phyloP scores from a whole-genome alignment of 805 yeast species.

The Ogataea nakhonphanomensis region DNA sequence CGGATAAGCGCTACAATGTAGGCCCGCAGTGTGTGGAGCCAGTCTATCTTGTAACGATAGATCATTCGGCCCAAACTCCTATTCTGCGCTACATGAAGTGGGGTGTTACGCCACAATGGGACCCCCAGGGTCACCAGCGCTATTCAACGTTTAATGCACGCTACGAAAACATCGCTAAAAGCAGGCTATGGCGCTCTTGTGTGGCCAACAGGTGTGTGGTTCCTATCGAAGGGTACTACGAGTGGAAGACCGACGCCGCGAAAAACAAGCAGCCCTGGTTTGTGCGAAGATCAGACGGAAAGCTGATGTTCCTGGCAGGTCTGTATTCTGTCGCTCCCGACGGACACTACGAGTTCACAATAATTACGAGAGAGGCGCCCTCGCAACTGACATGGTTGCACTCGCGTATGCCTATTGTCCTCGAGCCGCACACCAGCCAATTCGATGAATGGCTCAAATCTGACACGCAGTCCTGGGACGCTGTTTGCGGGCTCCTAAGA shows the following conservation, averaged over 20 bases:
- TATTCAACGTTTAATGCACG: conserved; percentile 71
- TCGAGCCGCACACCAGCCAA: conserved; percentile 54
- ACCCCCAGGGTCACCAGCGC: conserved; percentile 34
- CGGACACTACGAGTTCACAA: conserved; percentile 53
- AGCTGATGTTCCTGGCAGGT: conserved; percentile 66
- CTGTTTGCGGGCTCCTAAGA: conserved; percentile 40
- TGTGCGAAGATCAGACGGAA: conserved; percentile 49
- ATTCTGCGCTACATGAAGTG: conserved; percentile 61
- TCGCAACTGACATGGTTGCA: conserved; percentile 66
- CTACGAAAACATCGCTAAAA: conserved; percentile 52
- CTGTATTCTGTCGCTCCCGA: conserved; percentile 34
- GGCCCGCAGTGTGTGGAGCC: conserved; percentile 57
- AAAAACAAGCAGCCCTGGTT: conserved; percentile 60
- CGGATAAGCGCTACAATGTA: conserved; percentile 49
- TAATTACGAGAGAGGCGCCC: conserved; percentile 72
- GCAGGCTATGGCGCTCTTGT: conserved; percentile 55
- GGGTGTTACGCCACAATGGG: conserved; percentile 77
- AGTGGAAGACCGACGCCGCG: conserved; percentile 52
- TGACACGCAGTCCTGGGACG: conserved; percentile 34
- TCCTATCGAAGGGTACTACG: conserved; percentile 82
- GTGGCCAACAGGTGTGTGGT: conserved; percentile 62
- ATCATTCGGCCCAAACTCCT: conserved; percentile 7
- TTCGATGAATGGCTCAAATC: conserved; percentile 67
- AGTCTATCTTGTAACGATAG: conserved; percentile 30
- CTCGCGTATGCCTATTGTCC: conserved; percentile 70